phyloP scores from a whole-genome alignment of 306 rosid species.

The Ceratonia siliqua region DNA sequence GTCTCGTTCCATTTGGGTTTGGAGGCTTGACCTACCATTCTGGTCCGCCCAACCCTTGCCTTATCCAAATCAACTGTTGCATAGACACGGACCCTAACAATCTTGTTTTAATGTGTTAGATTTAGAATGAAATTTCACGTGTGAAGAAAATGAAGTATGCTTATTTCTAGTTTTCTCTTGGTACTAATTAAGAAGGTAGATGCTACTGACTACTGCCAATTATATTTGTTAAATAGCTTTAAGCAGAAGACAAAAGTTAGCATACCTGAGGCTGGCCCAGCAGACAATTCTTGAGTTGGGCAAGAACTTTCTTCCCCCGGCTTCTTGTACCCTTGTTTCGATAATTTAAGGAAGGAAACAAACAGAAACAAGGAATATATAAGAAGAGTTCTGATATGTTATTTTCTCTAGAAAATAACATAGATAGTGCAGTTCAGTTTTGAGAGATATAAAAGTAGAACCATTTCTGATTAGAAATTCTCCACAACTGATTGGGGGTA shows the following conservation, averaged over 20 bases:
- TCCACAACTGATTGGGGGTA: no score
- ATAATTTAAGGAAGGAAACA: conserved; percentile 13
- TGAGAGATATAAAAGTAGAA: not conserved
- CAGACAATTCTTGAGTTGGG: conserved; percentile 54
- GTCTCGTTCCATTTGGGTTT: conserved; percentile 74
- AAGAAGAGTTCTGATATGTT: conserved; percentile 16
- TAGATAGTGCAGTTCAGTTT: not conserved
- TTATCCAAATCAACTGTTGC: conserved; percentile 76
- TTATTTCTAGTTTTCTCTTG: not conserved
- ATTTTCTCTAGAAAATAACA: not conserved
- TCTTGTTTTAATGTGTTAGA: conserved; percentile 35
- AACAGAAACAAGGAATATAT: not conserved
- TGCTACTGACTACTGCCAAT: no score
- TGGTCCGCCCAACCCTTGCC: conserved; percentile 81
- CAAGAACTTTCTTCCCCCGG: conserved; percentile 45
- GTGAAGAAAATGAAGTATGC: conserved; percentile 14
- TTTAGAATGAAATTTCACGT: not conserved
- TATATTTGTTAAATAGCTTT: no score
- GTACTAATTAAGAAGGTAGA: not conserved
- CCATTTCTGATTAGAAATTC: not conserved
- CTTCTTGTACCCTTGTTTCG: conserved; percentile 40
- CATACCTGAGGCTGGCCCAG: conserved; percentile 62
- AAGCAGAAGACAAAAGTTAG: no score
- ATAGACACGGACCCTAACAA: conserved; percentile 50
- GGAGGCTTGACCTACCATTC: conserved; percentile 54